A percentile compares a stretch with the other conserved stretches of the same genome.
Evolutionary conservation across 1,284 basidiomycete species (phyloP).

Genomic region (Coniferiporia weirii): DNA sequence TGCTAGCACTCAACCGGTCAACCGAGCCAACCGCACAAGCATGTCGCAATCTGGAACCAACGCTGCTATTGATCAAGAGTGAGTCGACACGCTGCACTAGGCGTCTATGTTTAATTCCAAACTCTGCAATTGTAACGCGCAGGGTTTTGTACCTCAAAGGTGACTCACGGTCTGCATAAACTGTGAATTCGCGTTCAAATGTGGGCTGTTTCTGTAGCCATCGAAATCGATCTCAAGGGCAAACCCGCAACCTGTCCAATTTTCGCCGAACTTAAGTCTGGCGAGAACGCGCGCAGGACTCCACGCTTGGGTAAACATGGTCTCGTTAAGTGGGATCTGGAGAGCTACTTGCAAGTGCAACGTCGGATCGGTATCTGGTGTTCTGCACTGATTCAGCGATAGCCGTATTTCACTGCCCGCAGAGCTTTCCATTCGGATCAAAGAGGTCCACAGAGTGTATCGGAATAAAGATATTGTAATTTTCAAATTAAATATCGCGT

Average conservation of each 20-base stretch:
- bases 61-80: too few species aligned
- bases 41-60: too few species aligned
- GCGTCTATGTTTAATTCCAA: too few species aligned
- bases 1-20: too few species aligned
- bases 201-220: neutral
- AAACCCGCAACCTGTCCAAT: neutral
- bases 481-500: neutral
- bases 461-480: neutral
- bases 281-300: neutral
- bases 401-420: neutral
- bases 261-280: neutral
- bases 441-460: neutral
- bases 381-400: neutral
- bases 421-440: neutral
- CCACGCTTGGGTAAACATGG: neutral
- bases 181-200: neutral
- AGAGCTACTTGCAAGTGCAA: neutral
- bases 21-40: too few species aligned
- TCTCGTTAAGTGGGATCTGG: neutral
- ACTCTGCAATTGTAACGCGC: too few species aligned
- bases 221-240: neutral
- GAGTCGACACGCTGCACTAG: too few species aligned
- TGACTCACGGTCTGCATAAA: neutral
- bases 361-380: neutral
- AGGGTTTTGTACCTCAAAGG: neutral